Evolutionary conservation across 805 yeast species (phyloP), one percentile per base, ranked within the genome.

Genomic region (Scheffersomyces lignosus): DNA sequence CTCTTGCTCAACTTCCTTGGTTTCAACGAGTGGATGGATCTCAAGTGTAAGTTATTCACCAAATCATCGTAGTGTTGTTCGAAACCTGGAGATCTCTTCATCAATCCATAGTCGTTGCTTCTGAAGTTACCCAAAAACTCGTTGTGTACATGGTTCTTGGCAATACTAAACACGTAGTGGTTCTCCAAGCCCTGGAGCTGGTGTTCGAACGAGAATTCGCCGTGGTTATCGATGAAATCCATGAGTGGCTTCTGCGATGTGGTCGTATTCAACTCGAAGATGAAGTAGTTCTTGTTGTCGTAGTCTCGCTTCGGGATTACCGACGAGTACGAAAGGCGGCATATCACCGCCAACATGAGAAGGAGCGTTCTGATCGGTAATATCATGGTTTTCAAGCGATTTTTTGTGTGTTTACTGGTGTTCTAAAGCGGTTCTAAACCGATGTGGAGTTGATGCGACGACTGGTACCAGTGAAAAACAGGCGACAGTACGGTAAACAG

Each of bases 161-260:
- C 45, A 18, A 76, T 55, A 6, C 91, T 83, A 49, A 87, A 83
- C 10, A 87, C 83, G 54, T 75, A 79, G 54, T 81, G 82, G 42
- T 79, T 68, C 15, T 75, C 79, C 15, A 80, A 54, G 0, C 83
- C 84, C 25, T 81, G 70, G 3, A 80, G 77, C 16, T 67, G 74
- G 54, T 85, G 87, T 55, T 87, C 95, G 50, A 64, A 86, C 15
- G 41, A 39, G 46, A 57, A 68, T 12, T 54, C 54, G 3, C 75
- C 70, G 53, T 74, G 70, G 10, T 49, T 33, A 1, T 48, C 24
- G 9, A 60, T 50, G 34, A 83, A 69, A n/a, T 63, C 52, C 0
- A 41, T 34, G 7, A 69, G 49, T 7, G 67, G 61, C 18, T 37
- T 36, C 30, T 43, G 55, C 15, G 58, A 42, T 2, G 6, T 13